phyloP scores from a whole-genome alignment of 2,329 filamentous ascomycete genomes.

The Colletotrichum tofieldiae region DNA sequence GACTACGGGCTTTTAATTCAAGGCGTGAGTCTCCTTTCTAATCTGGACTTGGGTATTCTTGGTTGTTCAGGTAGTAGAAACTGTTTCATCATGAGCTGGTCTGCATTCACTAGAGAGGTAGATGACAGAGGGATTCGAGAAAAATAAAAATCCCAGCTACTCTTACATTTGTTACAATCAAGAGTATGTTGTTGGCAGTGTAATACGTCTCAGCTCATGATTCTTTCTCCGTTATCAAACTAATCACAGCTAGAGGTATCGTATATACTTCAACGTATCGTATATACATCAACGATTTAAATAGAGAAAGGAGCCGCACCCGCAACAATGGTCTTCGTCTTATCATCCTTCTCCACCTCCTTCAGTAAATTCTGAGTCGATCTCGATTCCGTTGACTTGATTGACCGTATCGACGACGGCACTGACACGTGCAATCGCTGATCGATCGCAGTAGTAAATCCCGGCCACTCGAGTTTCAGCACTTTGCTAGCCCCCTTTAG shows the following conservation, averaged over 20 bases:
- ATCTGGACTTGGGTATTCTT: constrained; percentile 33
- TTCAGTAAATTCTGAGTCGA: constrained; percentile 56
- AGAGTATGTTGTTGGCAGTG: constrained; percentile 49
- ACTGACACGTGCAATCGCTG: constrained; percentile 73
- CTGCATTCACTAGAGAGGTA: too few relatives aligned
- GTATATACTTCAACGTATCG: constrained; percentile 67
- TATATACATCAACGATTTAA: constrained; percentile 67
- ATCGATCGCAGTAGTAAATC: constrained; percentile 76
- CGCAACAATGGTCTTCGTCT: constrained; percentile 60
- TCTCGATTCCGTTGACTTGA: constrained; percentile 60
- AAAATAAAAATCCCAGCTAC: too few relatives aligned
- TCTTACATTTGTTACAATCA: too few relatives aligned
- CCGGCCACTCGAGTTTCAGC: constrained; percentile 69
- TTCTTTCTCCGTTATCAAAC: too few relatives aligned
- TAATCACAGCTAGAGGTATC: constrained; percentile 66
- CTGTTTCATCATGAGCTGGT: neutral
- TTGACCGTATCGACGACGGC: constrained; percentile 60
- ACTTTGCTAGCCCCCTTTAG: constrained; percentile 70
- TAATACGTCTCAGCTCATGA: constrained; percentile 54
- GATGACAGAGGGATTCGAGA: too few relatives aligned
- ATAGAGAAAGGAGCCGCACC: constrained; percentile 63
- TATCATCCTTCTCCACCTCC: constrained; percentile 55
- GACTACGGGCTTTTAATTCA: constrained; percentile 65
- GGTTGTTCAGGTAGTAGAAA: neutral
- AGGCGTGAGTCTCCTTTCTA: constrained; percentile 52